These are phyloP conservation scores for Geotrichum klebahnii DNA, from an alignment of 1,139 yeast genomes.

Conservation along the genomic window DNA sequence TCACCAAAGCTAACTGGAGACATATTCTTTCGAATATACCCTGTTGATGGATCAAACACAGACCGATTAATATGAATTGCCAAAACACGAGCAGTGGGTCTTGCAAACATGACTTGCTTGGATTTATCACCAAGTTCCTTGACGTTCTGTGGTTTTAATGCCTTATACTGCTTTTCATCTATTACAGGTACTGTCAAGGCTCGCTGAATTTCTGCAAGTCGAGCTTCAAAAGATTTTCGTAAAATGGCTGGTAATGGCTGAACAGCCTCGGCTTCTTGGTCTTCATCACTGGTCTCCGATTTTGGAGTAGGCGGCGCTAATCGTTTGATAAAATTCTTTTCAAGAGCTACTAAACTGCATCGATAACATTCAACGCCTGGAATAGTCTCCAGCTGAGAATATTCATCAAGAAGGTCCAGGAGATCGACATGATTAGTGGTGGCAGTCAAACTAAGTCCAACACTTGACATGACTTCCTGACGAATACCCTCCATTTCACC, in stretches of 20 bases:
- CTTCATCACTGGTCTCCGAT: conserved; percentile 5
- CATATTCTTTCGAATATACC: conserved; percentile 75
- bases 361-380: conserved; percentile 92
- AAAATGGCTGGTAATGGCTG: conserved; percentile 19
- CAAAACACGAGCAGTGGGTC: conserved; percentile 74
- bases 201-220: conserved; percentile 53
- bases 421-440: conserved; percentile 43
- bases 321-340: conserved; percentile 31
- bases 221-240: conserved; percentile 44
- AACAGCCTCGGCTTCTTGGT: conserved; percentile 11
- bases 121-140: conserved; percentile 73
- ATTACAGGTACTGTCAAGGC: conserved; percentile 65
- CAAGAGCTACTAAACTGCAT: conserved; percentile 66
- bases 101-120: conserved; percentile 70
- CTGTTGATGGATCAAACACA: conserved; percentile 83
- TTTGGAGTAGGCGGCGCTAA: neutral
- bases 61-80: conserved; percentile 87
- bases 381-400: conserved; percentile 77
- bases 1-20: conserved; percentile 76
- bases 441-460: conserved; percentile 59
- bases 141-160: conserved; percentile 69
- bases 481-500: conserved; percentile 93
- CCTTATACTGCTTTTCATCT: conserved; percentile 73
- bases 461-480: conserved; percentile 73
- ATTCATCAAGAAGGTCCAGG: conserved; percentile 58